phyloP scores from a whole-genome alignment of 768 basidiomycete genomes.

The Trametes maxima region DNA sequence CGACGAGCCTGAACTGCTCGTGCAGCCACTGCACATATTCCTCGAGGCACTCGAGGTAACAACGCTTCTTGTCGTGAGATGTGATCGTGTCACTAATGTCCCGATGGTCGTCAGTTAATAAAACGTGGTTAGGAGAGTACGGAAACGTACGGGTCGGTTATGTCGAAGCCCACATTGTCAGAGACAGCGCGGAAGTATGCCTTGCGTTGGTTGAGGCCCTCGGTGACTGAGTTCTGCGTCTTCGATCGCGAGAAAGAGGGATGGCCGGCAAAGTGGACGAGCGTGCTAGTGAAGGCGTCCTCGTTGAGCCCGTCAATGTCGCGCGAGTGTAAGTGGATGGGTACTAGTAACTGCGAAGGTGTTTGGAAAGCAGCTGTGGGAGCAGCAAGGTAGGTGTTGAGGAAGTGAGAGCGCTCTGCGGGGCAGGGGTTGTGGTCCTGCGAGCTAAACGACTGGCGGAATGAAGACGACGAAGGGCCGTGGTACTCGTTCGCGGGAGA shows the following conservation, averaged over 20 bases:
- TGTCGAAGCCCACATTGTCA: conserved; percentile 55
- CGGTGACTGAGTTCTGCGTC: conserved; percentile 11
- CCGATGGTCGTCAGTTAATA: conserved; percentile 3
- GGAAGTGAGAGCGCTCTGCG: conserved; percentile 7
- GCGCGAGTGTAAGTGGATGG: conserved; percentile 37
- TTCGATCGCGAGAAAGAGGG: background rate
- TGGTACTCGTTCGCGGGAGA: background rate
- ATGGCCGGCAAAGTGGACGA: background rate
- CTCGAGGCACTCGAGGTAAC: conserved; percentile 74
- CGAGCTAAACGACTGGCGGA: background rate
- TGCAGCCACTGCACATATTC: conserved; percentile 70
- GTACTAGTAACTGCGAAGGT: conserved; percentile 61
- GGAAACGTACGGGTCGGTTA: conserved; percentile 56
- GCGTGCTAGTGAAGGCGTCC: background rate
- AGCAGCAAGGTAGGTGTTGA: conserved; percentile 24
- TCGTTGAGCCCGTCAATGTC: background rate
- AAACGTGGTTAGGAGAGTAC: background rate
- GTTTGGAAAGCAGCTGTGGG: conserved; percentile 52
- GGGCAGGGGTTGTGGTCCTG: conserved; percentile 2
- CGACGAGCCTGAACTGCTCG: conserved; percentile 55
- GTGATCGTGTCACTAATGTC: conserved; percentile 68
- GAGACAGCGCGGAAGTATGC: conserved; percentile 60
- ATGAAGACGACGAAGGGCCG: background rate
- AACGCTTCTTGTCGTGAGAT: conserved; percentile 76
- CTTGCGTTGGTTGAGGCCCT: conserved; percentile 54